Conservation (phyloP, 371 early-diverging fungal genomes). For the Coemansia sp. region DNA sequence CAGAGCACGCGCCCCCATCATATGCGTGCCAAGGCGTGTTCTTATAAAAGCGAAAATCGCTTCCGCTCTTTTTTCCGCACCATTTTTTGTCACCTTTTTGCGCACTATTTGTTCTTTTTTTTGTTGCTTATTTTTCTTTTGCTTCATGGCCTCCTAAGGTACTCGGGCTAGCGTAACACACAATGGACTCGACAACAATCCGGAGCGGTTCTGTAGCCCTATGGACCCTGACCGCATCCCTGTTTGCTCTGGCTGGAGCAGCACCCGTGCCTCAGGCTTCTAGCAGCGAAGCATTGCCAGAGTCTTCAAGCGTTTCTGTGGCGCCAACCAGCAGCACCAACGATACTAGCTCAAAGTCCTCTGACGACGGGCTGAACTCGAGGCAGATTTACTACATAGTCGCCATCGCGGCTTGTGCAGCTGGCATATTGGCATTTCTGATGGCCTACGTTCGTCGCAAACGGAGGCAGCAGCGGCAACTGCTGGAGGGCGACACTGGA, state of each 20-base stretch:
- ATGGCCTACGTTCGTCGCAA: conserved; percentile 10
- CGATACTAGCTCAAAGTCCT: background rate
- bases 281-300: background rate
- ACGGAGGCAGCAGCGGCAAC: conserved; percentile 3
- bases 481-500: background rate
- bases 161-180: background rate
- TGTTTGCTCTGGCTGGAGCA: conserved; percentile 2
- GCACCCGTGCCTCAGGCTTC: conserved; percentile 4
- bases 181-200: background rate
- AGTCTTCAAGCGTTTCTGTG: background rate
- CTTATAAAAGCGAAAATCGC: background rate
- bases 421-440: conserved; percentile 18
- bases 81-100: background rate
- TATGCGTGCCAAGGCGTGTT: background rate
- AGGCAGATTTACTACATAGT: conserved; percentile 24
- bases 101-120: background rate
- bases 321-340: background rate
- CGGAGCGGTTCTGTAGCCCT: background rate
- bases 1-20: background rate
- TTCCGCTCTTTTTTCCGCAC: conserved; percentile 1
- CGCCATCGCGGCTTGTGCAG: conserved; percentile 23
- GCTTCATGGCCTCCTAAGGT: background rate
- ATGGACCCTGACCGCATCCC: background rate
- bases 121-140: background rate
- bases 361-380: background rate